Evolutionary conservation across 352 stramenopile species (phyloP).

Genomic region (Pythium rhizo-oryzae): DNA sequence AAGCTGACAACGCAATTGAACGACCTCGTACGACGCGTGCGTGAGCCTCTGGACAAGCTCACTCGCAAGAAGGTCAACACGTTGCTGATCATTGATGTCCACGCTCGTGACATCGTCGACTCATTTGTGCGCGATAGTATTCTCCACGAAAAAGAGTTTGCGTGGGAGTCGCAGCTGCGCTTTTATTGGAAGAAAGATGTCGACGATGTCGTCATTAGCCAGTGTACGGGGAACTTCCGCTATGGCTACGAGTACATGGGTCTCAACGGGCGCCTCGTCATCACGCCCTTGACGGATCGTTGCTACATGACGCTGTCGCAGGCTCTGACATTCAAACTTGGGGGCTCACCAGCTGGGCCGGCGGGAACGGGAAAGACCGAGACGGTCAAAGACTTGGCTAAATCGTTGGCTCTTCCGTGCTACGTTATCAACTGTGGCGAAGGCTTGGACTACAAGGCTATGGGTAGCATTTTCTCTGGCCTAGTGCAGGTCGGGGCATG

Average conservation of each 20-base stretch:
- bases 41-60: constrained; percentile 82
- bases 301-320: constrained; percentile 96
- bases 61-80: constrained; percentile 94
- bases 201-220: constrained; percentile 88
- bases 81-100: constrained; percentile 90
- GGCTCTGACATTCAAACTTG: constrained; percentile 92
- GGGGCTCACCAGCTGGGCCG: constrained; percentile 87
- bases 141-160: constrained; percentile 90
- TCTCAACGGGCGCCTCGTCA: constrained; percentile 90
- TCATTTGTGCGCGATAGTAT: constrained; percentile 91
- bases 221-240: constrained; percentile 92
- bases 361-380: constrained; percentile 94
- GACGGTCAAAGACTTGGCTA: constrained; percentile 93
- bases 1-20: constrained; percentile 91
- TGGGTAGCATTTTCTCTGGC: constrained; percentile 90
- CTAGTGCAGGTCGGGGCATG: constrained; percentile 88
- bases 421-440: constrained; percentile 94
- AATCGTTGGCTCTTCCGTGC: constrained; percentile 90
- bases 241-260: constrained; percentile 96
- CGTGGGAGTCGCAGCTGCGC: constrained; percentile 88
- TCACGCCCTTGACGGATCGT: constrained; percentile 92
- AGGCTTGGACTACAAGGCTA: constrained; percentile 93
- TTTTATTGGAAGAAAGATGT: constrained; percentile 93
- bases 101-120: constrained; percentile 90
- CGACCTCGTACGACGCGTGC: constrained; percentile 90